Percentiles rank a stretch among this genome's conserved stretches.
Conservation (phyloP, 345 rosid species). For the Sapria himalayana region DNA sequence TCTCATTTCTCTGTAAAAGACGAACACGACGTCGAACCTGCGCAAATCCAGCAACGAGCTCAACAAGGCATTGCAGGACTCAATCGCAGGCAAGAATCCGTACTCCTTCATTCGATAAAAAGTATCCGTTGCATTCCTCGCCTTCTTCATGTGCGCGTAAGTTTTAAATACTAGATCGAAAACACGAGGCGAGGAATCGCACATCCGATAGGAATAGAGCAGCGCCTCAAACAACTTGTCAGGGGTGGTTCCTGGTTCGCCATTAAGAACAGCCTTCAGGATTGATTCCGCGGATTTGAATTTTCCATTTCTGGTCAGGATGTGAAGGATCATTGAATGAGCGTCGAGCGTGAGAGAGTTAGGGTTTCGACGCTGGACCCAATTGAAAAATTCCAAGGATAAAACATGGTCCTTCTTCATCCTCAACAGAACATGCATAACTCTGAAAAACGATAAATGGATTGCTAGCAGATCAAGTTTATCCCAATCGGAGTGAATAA, state of each 20-base stretch:
- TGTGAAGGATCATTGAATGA: conserved; percentile 42
- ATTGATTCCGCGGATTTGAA: conserved; percentile 55
- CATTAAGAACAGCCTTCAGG: conserved; percentile 15
- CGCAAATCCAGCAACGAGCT: conserved; percentile 34
- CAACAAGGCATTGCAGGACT: conserved; percentile 70
- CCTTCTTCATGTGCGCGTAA: conserved; percentile 45
- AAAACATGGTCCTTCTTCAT: conserved; percentile 43
- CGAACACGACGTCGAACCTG: conserved; percentile 42
- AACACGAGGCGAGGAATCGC: conserved; percentile 59
- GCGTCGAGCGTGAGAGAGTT: conserved; percentile 32
- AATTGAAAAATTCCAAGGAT: conserved; percentile 56
- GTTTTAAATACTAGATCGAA: conserved; percentile 59
- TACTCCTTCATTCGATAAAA: conserved; percentile 45
- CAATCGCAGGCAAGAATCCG: conserved; percentile 42
- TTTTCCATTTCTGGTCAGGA: conserved; percentile 40
- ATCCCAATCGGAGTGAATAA: conserved; percentile 65
- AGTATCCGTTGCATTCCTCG: conserved; percentile 38
- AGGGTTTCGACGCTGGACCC: conserved; percentile 29
- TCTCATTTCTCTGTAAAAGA: conserved; percentile 46
- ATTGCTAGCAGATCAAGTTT: conserved; percentile 24
- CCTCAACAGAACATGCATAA: conserved; percentile 38
- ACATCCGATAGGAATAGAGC: conserved; percentile 38
- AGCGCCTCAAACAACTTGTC: conserved; percentile 34
- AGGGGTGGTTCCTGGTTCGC: conserved; percentile 20
- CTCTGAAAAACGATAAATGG: conserved; percentile 31